Conservation (phyloP, 768 basidiomycete species). For the Sporobolomyces roseus region DNA sequence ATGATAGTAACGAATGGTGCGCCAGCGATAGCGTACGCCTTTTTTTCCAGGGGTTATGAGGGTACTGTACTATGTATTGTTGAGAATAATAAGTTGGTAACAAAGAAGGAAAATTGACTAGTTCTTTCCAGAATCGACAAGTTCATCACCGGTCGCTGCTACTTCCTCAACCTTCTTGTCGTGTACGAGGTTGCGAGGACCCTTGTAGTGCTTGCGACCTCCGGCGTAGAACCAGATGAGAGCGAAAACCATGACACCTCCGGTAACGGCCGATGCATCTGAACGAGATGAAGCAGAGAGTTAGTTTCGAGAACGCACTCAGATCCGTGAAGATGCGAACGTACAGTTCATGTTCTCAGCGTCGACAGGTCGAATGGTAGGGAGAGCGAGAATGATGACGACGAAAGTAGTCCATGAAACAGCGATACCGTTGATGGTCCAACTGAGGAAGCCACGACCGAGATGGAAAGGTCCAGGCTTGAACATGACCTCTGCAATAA, state of each 20-base stretch:
- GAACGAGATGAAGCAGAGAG: not conserved
- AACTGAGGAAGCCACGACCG: constrained; percentile 38
- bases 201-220: constrained; percentile 46
- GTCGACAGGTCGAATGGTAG: constrained; percentile 30
- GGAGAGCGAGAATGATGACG: constrained; percentile 46
- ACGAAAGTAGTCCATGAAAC: constrained; percentile 46
- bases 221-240: constrained; percentile 46
- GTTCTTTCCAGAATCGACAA: constrained; percentile 13
- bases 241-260: constrained; percentile 45
- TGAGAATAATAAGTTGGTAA: constrained; percentile 5
- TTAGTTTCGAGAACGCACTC: not conserved
- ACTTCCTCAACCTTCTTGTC: constrained; percentile 18
- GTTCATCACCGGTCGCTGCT: constrained; percentile 18
- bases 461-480: constrained; percentile 49
- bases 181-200: constrained; percentile 43
- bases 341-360: constrained; percentile 41
- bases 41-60: no score
- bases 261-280: constrained; percentile 45
- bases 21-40: no score
- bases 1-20: constrained; percentile 3
- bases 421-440: constrained; percentile 24
- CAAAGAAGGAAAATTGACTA: not conserved
- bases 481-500: constrained; percentile 38
- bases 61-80: no score
- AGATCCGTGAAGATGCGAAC: not conserved